These are phyloP conservation scores for Exserohilum turcica DNA, from an alignment of 2,329 filamentous ascomycete species.

Conservation along the genomic window DNA sequence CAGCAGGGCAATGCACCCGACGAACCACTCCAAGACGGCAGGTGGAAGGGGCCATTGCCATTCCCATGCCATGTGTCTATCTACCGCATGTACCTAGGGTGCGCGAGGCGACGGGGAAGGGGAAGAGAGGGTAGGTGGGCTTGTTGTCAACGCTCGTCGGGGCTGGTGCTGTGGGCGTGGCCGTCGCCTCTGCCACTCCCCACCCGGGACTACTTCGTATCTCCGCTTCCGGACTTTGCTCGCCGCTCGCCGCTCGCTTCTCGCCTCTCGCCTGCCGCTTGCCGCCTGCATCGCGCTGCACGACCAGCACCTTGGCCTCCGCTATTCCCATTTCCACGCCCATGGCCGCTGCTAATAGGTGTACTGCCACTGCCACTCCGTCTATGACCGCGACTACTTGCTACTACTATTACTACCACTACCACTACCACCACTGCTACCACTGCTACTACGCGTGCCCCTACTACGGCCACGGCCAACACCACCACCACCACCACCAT, in stretches of 20 bases:
- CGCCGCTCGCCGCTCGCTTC: constrained; percentile 1
- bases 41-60: constrained; percentile 23
- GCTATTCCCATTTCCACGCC: no score
- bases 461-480: no score
- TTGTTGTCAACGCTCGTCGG: constrained; percentile 1
- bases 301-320: not conserved
- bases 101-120: not conserved
- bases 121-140: not conserved
- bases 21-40: constrained; percentile 33
- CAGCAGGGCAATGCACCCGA: constrained; percentile 17
- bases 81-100: not conserved
- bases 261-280: not conserved
- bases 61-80: not conserved
- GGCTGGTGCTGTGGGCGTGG: not conserved
- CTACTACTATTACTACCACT: no score
- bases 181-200: not conserved
- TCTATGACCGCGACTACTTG: no score
- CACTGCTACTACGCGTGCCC: no score
- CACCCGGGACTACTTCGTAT: constrained; percentile 17
- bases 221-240: constrained; percentile 31
- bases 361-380: no score
- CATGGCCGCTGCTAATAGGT: no score
- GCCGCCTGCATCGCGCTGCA: not conserved
- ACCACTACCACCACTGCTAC: no score
- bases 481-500: no score